phyloP scores from a whole-genome alignment of 768 basidiomycete genomes.

The Russula emetica region DNA sequence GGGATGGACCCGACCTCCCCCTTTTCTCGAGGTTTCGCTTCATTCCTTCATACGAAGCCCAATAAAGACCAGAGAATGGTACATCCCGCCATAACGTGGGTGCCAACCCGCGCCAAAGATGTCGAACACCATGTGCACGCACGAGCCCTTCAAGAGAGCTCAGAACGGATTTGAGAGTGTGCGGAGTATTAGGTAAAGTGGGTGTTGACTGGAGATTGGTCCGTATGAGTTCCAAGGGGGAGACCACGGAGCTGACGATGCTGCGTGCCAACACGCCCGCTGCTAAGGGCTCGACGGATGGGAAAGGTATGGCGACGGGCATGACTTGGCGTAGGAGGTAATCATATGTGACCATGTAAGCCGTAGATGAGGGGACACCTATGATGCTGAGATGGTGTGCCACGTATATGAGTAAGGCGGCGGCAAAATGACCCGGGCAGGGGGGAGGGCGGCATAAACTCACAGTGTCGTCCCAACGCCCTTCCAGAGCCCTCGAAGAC shows the following conservation, averaged over 20 bases:
- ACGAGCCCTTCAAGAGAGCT: conserved; percentile 57
- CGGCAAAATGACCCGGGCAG: background rate
- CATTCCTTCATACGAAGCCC: conserved; percentile 88
- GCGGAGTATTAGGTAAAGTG: conserved; percentile 58
- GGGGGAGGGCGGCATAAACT: conserved; percentile 31
- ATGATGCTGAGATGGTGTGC: conserved; percentile 55
- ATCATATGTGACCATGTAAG: conserved; percentile 96
- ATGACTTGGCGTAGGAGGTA: conserved; percentile 64
- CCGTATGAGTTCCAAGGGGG: conserved; percentile 88
- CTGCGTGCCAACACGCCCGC: conserved; percentile 84
- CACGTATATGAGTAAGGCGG: conserved; percentile 25
- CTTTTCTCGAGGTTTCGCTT: conserved; percentile 57
- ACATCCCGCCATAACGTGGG: conserved; percentile 96
- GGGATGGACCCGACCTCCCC: conserved; percentile 54
- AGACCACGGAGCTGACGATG: conserved; percentile 68
- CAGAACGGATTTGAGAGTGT: conserved; percentile 74
- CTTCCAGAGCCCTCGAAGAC: conserved; percentile 87
- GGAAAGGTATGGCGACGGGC: conserved; percentile 54
- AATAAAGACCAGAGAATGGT: conserved; percentile 95
- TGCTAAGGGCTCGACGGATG: conserved; percentile 60
- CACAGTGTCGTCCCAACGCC: conserved; percentile 89
- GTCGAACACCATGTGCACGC: conserved; percentile 56
- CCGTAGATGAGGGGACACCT: conserved; percentile 85
- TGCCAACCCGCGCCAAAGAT: conserved; percentile 87
- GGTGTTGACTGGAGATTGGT: conserved; percentile 93